Percentiles rank a stretch among this genome's conserved stretches.
phyloP scores from a whole-genome alignment of 164 flowering plant species.

The Aristolochia contorta region DNA sequence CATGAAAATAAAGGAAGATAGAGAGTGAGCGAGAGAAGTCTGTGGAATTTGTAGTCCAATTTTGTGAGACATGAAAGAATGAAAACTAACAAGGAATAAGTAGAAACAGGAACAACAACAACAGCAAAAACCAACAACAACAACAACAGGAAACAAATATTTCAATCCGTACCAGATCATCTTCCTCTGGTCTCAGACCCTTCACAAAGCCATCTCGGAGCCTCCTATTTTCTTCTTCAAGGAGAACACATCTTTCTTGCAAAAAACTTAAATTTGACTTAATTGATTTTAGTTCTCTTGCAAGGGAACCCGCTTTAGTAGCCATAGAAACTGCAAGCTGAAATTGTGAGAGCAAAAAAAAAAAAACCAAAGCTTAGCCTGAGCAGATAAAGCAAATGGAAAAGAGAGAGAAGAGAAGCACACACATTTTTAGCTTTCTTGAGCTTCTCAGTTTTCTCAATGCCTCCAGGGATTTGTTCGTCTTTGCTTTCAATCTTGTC shows the following conservation, averaged over 20 bases:
- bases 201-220: conserved; percentile 53
- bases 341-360: background rate
- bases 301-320: conserved; percentile 60
- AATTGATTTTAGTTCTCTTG: conserved; percentile 66
- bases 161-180: conserved; percentile 58
- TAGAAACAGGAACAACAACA: no score
- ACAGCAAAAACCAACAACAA: no score
- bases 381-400: background rate
- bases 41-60: background rate
- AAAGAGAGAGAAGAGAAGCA: background rate
- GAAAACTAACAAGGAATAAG: no score
- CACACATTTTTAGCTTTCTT: conserved; percentile 74
- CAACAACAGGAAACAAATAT: background rate
- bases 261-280: conserved; percentile 55
- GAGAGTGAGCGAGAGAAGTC: background rate
- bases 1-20: background rate
- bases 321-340: conserved; percentile 93
- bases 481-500: conserved; percentile 25
- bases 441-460: conserved; percentile 29
- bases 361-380: background rate
- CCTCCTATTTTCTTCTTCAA: conserved; percentile 82
- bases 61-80: background rate
- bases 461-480: conserved; percentile 14
- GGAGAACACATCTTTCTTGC: conserved; percentile 64
- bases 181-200: conserved; percentile 75